Evolutionary conservation across 73 alveolate species (phyloP), one percentile per base, ranked within the genome.

Genomic region (Urostyla sp.): DNA sequence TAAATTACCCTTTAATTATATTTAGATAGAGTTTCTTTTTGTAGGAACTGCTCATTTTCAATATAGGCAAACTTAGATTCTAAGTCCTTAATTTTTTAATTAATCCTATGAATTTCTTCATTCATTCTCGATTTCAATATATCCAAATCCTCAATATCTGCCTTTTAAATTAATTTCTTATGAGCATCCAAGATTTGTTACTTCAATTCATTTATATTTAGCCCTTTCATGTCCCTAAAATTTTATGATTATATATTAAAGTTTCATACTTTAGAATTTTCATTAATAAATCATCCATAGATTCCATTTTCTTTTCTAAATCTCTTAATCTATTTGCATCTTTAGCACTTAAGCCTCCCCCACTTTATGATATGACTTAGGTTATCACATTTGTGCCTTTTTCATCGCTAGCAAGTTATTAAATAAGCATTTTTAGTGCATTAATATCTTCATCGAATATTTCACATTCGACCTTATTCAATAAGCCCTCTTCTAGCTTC

Each of bases 391-490:
- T 11, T 21, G 50, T 6, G 3, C 45, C 40, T 21, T 31, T n/a
- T 10, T 57, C 3, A 27, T 32, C 31, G 11, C 21, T 15, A 3
- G 72, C 23, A 8, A 63, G 45, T 38, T 57, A 57, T 8, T 35
- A 24, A 18, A 63, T 36, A 10, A 48, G 61, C 1, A 24, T 5
- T 27, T 63, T 63, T 5, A 63, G 32, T 21, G 37, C 44, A 60
- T 63, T 36, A 35, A 63, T 43, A 24, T 63, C 79, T 40, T 63
- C 79, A 63, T 63, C 79, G 44, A 63, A 63, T 34, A 63, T 2
- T 48, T 63, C 79, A 43, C 79, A 63, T 13, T 63, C 79, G 2
- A 38, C 60, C 50, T 63, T 63, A 5, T 35, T 28, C 1, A 20
- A n/a, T 1, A 63, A 8, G 3, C 2, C 4, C 6, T 16, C 5